A percentile compares a stretch with the other conserved stretches of the same genome.
Conservation (phyloP, 345 rosid genomes). For the Boechera divaricarpa region DNA sequence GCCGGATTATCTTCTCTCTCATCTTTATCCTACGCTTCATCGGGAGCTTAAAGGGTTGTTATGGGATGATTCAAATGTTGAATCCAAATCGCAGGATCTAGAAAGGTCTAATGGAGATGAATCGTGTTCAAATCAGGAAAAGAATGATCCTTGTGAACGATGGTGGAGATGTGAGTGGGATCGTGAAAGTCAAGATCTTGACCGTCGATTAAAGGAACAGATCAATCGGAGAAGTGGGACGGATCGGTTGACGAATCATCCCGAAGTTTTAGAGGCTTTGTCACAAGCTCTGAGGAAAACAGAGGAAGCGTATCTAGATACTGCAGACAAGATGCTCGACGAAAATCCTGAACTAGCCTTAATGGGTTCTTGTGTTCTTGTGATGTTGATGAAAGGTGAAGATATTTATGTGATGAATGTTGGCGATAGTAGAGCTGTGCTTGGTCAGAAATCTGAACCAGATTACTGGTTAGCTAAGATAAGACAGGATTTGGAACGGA, state of each 20-base stretch:
- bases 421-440: constrained; percentile 90
- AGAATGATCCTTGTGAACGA: constrained; percentile 51
- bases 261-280: constrained; percentile 75
- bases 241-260: constrained; percentile 51
- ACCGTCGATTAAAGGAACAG: constrained; percentile 65
- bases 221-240: constrained; percentile 41
- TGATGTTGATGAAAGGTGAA: constrained; percentile 88
- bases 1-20: constrained; percentile 72
- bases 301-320: constrained; percentile 74
- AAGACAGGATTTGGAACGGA: constrained; percentile 82
- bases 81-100: constrained; percentile 30
- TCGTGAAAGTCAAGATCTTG: constrained; percentile 66
- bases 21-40: constrained; percentile 68
- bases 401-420: constrained; percentile 91
- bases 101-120: constrained; percentile 31
- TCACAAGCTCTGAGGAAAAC: constrained; percentile 76
- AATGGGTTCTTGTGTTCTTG: constrained; percentile 96
- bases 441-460: constrained; percentile 74
- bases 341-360: constrained; percentile 90
- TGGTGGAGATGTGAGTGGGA: constrained; percentile 72
- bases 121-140: constrained; percentile 48
- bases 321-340: constrained; percentile 74
- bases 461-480: constrained; percentile 75
- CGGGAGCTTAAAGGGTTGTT: constrained; percentile 81
- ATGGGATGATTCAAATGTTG: constrained; percentile 67